Evolutionary conservation across 2,329 filamentous ascomycete species (phyloP), one percentile per base, ranked within the genome.

Genomic region (Cercospora janseana): DNA sequence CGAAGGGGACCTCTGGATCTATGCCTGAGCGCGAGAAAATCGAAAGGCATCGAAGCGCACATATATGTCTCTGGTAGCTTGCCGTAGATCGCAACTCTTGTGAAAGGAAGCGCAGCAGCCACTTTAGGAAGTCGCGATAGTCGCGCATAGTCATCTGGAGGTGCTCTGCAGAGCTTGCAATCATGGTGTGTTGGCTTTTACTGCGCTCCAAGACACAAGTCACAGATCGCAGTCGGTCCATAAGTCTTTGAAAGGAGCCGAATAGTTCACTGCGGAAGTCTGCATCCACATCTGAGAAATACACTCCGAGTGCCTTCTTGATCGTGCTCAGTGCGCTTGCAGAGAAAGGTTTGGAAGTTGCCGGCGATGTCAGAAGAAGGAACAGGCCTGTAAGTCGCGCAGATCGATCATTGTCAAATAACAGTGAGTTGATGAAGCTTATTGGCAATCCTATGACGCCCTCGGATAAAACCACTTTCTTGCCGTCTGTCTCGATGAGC

Each of bases 1-100:
- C 51, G 6, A 60, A 49, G 3, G 69, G 64, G 13, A 79, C 66
- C 4, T 66, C 64, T 6, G 73, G 63, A 54, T 86, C 85, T n/a
- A 86, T 72, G 21, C 86, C 86, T 32, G 86, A 81, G 51, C 80
- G 80, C 4, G 90, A 69, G n/a, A 92, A 72, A 45, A 85, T 76
- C 0, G 74, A 74, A 21, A 92, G 70, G 1, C 86, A 82, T 62
- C 85, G 89, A 4, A 97, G 69, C 2, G 88, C 83, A 2, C 87
- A 87, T 38, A 91, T 87, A 60, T 95, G 92, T 5, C 90, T 81
- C 65, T 95, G 91, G 64, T 97, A 98, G 8, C 91, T 93, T 12
- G 88, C 83, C 1, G 86, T 91, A 2, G 90, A 84, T 2, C 82
- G 79, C 16, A 98, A 72, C 61, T 97, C 90, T 28, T 75, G 72